These are phyloP conservation scores for Myochromella boudieri DNA, from an alignment of 768 basidiomycete species.

Conservation along the genomic window DNA sequence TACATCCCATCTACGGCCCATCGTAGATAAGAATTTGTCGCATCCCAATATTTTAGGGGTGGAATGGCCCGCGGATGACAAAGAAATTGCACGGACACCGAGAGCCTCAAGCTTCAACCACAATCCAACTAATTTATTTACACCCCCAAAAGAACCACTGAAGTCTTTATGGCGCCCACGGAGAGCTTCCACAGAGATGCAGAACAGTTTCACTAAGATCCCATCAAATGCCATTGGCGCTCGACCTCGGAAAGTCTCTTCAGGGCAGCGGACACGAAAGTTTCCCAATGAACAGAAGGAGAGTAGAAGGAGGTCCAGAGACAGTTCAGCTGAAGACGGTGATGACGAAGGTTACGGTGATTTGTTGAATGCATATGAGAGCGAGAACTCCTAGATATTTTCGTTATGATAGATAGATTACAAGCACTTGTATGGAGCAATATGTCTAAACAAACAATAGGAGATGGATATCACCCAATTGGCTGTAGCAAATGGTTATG, in stretches of 20 bases:
- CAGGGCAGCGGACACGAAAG: slow-evolving; percentile 44
- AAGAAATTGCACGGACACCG: slow-evolving; percentile 56
- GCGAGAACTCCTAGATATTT: slow-evolving; percentile 41
- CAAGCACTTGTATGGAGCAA: no score
- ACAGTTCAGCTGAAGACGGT: slow-evolving; percentile 73
- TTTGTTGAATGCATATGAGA: slow-evolving; percentile 78
- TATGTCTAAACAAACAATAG: no score
- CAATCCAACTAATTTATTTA: slow-evolving; percentile 30
- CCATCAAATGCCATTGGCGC: slow-evolving; percentile 33
- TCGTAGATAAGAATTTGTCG: slow-evolving; percentile 34
- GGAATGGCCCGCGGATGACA: slow-evolving; percentile 52
- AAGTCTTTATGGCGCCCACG: slow-evolving; percentile 32
- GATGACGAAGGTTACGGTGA: slow-evolving; percentile 80
- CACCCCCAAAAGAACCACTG: slow-evolving; percentile 24
- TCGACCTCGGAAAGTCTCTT: slow-evolving; percentile 46
- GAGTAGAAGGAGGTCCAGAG: slow-evolving; percentile 37
- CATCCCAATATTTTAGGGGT: slow-evolving; percentile 50
- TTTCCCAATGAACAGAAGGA: slow-evolving; percentile 43
- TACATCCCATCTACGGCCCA: slow-evolving; percentile 14
- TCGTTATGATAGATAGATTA: slow-evolving; percentile 6
- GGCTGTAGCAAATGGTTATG: slow-evolving; percentile 48
- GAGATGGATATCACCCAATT: no score
- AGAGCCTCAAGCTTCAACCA: slow-evolving; percentile 52
- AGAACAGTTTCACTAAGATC: slow-evolving; percentile 28
- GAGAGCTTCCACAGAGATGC: slow-evolving; percentile 41